Percentiles rank a stretch among this genome's conserved stretches.
Evolutionary conservation across 2,329 filamentous ascomycete species (phyloP).

Genomic region (Scedosporium aurantiacum): DNA sequence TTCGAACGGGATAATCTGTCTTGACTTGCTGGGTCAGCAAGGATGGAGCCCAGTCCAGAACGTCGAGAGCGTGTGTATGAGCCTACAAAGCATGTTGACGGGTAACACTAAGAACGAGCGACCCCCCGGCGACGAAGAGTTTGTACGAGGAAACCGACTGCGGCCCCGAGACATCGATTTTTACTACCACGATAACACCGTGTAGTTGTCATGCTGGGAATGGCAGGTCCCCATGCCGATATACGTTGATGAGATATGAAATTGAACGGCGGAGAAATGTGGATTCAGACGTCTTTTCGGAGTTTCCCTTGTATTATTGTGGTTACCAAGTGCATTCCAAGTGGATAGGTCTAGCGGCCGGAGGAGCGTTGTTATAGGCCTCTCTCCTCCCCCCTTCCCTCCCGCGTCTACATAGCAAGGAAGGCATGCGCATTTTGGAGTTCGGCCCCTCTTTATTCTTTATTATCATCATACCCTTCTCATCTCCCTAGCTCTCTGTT

Average conservation of each 20-base stretch:
- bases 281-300: neutral
- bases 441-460: too few relatives aligned
- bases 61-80: slow-evolving; percentile 94
- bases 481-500: too few relatives aligned
- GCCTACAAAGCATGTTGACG: slow-evolving; percentile 94
- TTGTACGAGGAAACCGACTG: slow-evolving; percentile 68
- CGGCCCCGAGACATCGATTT: slow-evolving; percentile 86
- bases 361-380: too few relatives aligned
- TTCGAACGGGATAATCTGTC: slow-evolving; percentile 95
- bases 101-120: slow-evolving; percentile 87
- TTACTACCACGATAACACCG: slow-evolving; percentile 81
- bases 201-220: slow-evolving; percentile 28
- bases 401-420: too few relatives aligned
- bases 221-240: neutral
- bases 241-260: neutral
- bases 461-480: too few relatives aligned
- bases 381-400: too few relatives aligned
- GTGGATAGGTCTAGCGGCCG: too few relatives aligned
- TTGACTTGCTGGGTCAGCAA: slow-evolving; percentile 76
- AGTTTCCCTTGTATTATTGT: neutral
- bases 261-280: neutral
- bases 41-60: slow-evolving; percentile 97
- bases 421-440: too few relatives aligned
- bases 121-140: slow-evolving; percentile 81
- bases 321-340: neutral